Conservation (phyloP, 495 filamentous ascomycete species). For the Tirmania nivea region DNA sequence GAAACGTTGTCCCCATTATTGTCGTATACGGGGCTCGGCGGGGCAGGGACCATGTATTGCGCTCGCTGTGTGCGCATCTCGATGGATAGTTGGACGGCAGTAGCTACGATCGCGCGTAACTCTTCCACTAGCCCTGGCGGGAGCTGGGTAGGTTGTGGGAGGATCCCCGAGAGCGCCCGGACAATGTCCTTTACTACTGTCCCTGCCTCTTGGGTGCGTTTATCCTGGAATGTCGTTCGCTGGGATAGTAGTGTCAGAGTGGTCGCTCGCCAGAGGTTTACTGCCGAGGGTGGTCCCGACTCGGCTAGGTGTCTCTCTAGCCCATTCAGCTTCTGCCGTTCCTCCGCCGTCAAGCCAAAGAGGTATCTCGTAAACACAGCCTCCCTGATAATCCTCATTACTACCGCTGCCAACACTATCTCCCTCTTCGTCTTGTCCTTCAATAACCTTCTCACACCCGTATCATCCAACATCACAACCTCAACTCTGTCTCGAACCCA, state of each 20-base stretch:
- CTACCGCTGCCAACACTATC: constrained; percentile 89
- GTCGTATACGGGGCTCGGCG: constrained; percentile 87
- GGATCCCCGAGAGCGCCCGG: constrained; percentile 49
- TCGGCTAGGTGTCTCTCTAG: constrained; percentile 79
- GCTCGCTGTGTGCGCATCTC: constrained; percentile 94
- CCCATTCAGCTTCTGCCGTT: constrained; percentile 85
- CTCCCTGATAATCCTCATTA: constrained; percentile 97
- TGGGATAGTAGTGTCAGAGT: constrained; percentile 73
- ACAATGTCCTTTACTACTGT: constrained; percentile 74
- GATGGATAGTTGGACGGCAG: constrained; percentile 68
- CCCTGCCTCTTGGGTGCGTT: constrained; percentile 68
- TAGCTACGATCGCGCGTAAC: constrained; percentile 57
- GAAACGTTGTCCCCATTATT: constrained; percentile 67
- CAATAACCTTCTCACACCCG: constrained; percentile 69
- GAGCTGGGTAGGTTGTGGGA: constrained; percentile 59
- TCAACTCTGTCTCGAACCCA: constrained; percentile 81
- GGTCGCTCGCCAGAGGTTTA: constrained; percentile 87
- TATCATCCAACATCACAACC: constrained; percentile 79
- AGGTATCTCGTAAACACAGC: constrained; percentile 93
- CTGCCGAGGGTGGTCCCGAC: constrained; percentile 57
- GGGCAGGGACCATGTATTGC: constrained; percentile 93
- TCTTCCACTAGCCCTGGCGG: constrained; percentile 53
- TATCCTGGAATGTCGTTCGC: constrained; percentile 46
- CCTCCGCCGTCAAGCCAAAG: constrained; percentile 93
- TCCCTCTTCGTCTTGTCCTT: constrained; percentile 64